Evolutionary conservation across 495 filamentous ascomycete genomes (phyloP), one percentile per base, ranked within the genome.

Genomic region (Xylaria telfairii): DNA sequence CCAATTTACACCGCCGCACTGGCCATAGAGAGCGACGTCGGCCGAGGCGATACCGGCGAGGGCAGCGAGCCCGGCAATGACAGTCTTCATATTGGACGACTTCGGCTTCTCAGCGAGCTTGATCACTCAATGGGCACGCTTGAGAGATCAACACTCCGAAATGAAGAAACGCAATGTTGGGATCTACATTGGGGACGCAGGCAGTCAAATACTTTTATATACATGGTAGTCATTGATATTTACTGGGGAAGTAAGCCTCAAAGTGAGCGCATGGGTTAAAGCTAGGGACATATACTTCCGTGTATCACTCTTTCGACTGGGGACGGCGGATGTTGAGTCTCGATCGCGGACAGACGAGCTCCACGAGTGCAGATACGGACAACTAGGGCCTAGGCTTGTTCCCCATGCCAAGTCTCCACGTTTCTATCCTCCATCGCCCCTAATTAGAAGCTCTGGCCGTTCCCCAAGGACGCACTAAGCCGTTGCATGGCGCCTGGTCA

Each of bases 1-100:
- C 81, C 84, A 88, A 32, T 78, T 75, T 44, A 41, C 72, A 15
- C 87, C 87, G 41, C 87, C 86, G 53, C 87, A 89, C 63, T 89
- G 87, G 1, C 79, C 85, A 67, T 75, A 83, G 56, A 71, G 62
- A 56, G 72, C 60, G 24, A 68, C 65, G 17, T 72, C 60, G 10
- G 73, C 70, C 0, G 72, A 73, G 65, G 41, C 73, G 3, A 68
- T 60, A 34, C 72, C 67, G 28, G 59, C 21, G 30, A 79, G 71
- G 13, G 74, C 63, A 47, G 78, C 67, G 32, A 74, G 71, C 13
- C 68, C 63, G 9, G 71, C 60, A 68, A 57, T 28, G 60, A 73
- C 41, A 60, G 69, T 70, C 62, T 76, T 80, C 78, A 80, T 80
- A 57, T 72, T 61, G 46, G 8, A 17, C 4, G 21, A 46, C 46